Evolutionary conservation across 306 rosid genomes (phyloP).

Genomic region (Rosa rugosa): DNA sequence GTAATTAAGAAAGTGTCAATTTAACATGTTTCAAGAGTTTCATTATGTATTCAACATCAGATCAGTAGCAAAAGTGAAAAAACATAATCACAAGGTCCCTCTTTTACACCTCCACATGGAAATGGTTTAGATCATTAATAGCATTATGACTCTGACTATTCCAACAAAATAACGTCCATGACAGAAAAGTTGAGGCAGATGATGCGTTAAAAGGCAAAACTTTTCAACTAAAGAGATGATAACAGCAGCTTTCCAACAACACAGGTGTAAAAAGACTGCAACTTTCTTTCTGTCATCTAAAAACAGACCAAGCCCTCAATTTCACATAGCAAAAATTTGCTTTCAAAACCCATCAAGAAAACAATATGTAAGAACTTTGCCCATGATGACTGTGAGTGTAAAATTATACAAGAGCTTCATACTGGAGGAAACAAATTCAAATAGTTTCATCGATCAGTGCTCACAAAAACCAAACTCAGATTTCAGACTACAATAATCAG

Average conservation of each 20-base stretch:
- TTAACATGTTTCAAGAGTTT: background rate
- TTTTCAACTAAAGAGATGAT: conserved; percentile 6
- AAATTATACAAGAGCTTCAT: background rate
- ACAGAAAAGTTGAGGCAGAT: background rate
- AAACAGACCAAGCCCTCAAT: background rate
- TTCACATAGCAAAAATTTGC: background rate
- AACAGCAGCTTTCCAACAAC: conserved; percentile 2
- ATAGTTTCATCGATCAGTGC: background rate
- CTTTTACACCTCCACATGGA: background rate
- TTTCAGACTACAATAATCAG: background rate
- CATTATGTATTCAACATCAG: conserved; percentile 6
- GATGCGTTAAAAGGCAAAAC: background rate
- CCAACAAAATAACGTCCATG: background rate
- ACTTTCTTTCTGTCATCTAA: background rate
- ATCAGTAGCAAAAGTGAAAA: conserved; percentile 1
- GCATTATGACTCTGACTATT: background rate
- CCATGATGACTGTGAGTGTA: background rate
- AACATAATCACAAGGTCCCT: background rate
- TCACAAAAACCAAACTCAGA: background rate
- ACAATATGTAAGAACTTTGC: background rate
- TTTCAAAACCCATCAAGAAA: background rate
- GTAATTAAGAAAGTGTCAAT: conserved; percentile 3
- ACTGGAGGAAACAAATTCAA: background rate
- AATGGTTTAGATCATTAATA: background rate
- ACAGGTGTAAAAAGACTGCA: background rate